Evolutionary conservation across 345 rosid genomes (phyloP), one percentile per base, ranked within the genome.

Genomic region (Linum trigynum): DNA sequence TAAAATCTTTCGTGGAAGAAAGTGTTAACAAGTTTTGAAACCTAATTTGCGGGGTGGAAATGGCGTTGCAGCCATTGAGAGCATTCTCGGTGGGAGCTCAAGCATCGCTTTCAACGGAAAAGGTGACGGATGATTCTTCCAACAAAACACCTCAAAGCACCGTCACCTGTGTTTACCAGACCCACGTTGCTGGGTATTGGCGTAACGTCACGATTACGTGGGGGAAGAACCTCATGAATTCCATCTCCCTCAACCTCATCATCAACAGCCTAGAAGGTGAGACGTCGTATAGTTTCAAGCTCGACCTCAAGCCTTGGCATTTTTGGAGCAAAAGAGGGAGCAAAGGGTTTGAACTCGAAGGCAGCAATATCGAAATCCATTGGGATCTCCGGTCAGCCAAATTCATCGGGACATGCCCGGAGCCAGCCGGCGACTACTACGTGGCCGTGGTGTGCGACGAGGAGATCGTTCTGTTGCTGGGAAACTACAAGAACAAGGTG

Each of bases 381-480:
- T 88, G 97, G 97, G 96, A 91, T 77, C 81, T 91, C 32, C 79
- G 94, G 55, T 81, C 96, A 0, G 99, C 97, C 3, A 95, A 89
- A 67, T 70, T 89, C 59, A 53, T 81, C 0, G 83, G 85, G 4
- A 80, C 53, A 15, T 48, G 95, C 67, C 95, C 99, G 0, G 95
- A 95, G 76, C 97, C 99, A 0, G 56, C 68, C 5, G 67, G 88
- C 0, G 97, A 91, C 10, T 95, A 83, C 62, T 95, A 85, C 5
- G 92, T 95, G 0, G 97, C 91, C 10, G 17, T 91, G 53, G 91
- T 95, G 63, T 84, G 90, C 3, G 88, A 91, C 5, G 96, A 89
- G 59, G 99, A 95, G 77, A 91, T 95, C 45, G 91, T 84, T 16
- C 72, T 95, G 50, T 60, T 91, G 62, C 37, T 95, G 72, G 99